Evolutionary conservation across 1,284 basidiomycete species (phyloP).

Genomic region (Porodaedalea pini): DNA sequence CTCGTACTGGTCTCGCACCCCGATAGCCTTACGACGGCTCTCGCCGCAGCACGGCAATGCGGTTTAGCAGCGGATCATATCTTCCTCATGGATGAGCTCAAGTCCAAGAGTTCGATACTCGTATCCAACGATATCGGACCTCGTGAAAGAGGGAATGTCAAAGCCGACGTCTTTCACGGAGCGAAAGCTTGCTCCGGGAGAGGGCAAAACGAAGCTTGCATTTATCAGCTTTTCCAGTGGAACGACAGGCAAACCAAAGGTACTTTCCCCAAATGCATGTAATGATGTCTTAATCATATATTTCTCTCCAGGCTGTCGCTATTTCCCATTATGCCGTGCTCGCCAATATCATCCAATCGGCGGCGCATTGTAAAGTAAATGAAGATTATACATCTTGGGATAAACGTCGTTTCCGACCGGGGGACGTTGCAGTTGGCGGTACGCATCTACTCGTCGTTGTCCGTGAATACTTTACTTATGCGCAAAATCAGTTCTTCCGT

Average conservation of each 20-base stretch:
- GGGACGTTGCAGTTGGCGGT: conserved; percentile 52
- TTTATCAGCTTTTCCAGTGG: conserved; percentile 78
- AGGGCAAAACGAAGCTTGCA: conserved; percentile 65
- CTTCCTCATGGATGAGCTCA: conserved; percentile 45
- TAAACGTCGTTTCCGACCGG: conserved; percentile 42
- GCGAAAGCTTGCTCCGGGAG: conserved; percentile 52
- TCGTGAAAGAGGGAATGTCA: conserved; percentile 53
- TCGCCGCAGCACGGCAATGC: conserved; percentile 45
- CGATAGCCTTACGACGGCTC: conserved; percentile 44
- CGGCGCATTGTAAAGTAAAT: conserved; percentile 45
- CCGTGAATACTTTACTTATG: background rate
- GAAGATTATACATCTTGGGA: conserved; percentile 34
- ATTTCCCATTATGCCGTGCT: conserved; percentile 68
- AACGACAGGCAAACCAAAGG: conserved; percentile 83
- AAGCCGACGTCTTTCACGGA: conserved; percentile 44
- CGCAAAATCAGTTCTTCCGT: conserved; percentile 28
- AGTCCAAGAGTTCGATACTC: conserved; percentile 8
- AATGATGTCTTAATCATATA: conserved; percentile 5
- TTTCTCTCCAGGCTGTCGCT: conserved; percentile 50
- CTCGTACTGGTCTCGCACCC: conserved; percentile 59
- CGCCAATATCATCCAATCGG: conserved; percentile 62
- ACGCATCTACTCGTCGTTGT: conserved; percentile 24
- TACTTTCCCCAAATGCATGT: conserved; percentile 23
- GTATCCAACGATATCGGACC: conserved; percentile 44
- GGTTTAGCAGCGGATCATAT: conserved; percentile 54